Conservation (phyloP, 257 asterid species). For the Euphrasia confusa region DNA sequence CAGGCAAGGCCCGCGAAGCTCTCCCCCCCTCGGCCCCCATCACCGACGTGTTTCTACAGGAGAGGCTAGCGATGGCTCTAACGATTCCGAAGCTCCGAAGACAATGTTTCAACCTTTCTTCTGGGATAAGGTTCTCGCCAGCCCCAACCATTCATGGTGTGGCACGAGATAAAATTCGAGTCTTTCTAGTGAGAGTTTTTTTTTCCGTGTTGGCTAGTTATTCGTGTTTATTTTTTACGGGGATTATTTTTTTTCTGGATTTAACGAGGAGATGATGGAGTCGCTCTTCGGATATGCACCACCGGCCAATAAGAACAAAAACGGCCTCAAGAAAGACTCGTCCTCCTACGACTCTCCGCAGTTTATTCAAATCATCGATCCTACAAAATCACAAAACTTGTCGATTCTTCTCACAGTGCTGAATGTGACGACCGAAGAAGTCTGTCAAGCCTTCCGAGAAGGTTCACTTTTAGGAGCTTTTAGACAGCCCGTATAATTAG, state of each 20-base stretch:
- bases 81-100: constrained; percentile 61
- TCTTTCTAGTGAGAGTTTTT: constrained; percentile 76
- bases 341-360: constrained; percentile 38
- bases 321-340: constrained; percentile 34
- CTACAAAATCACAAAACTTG: constrained; percentile 81
- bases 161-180: constrained; percentile 91
- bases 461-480: constrained; percentile 14
- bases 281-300: constrained; percentile 63
- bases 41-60: constrained; percentile 38
- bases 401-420: constrained; percentile 87
- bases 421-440: constrained; percentile 93
- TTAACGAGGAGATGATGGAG: constrained; percentile 96
- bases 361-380: constrained; percentile 72
- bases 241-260: constrained; percentile 36
- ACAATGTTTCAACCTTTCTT: constrained; percentile 89
- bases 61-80: constrained; percentile 33
- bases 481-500: too few relatives aligned
- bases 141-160: constrained; percentile 85
- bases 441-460: constrained; percentile 71
- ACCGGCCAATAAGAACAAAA: constrained; percentile 44
- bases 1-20: constrained; percentile 45
- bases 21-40: constrained; percentile 47
- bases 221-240: neutral
- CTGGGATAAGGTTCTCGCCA: constrained; percentile 96
- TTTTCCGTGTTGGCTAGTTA: constrained; percentile 51